These are phyloP conservation scores for Nicotiana noctiflora DNA, from an alignment of 257 asterid genomes.

Conservation along the genomic window DNA sequence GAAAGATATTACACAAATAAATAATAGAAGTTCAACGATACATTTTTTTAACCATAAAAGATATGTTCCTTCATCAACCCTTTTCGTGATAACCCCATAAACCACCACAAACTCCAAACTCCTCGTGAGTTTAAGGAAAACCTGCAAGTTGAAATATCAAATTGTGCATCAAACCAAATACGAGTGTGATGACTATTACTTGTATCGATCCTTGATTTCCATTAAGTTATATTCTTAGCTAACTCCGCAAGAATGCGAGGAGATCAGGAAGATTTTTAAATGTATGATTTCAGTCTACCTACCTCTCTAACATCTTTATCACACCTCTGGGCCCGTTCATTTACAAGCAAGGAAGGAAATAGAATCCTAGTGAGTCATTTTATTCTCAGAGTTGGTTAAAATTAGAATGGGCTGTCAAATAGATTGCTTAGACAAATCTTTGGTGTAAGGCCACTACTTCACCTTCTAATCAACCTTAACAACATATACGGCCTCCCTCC, in stretches of 20 bases:
- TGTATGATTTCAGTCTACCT: not conserved
- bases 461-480: not conserved
- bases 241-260: not conserved
- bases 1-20: not conserved
- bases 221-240: not conserved
- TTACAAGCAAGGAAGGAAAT: not conserved
- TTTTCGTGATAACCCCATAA: not conserved
- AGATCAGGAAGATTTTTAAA: not conserved
- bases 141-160: not conserved
- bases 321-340: not conserved
- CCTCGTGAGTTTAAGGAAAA: not conserved
- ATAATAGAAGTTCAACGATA: not conserved
- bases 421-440: not conserved
- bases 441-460: not conserved
- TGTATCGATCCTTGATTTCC: not conserved
- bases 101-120: not conserved
- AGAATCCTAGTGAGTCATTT: not conserved
- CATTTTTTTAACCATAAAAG: not conserved
- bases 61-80: not conserved
- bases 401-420: not conserved
- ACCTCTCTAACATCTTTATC: not conserved
- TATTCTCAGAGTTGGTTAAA: not conserved
- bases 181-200: not conserved
- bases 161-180: not conserved
- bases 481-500: not conserved